Evolutionary conservation across 2,329 filamentous ascomycete genomes (phyloP).

Genomic region (Talaromyces atroroseus): DNA sequence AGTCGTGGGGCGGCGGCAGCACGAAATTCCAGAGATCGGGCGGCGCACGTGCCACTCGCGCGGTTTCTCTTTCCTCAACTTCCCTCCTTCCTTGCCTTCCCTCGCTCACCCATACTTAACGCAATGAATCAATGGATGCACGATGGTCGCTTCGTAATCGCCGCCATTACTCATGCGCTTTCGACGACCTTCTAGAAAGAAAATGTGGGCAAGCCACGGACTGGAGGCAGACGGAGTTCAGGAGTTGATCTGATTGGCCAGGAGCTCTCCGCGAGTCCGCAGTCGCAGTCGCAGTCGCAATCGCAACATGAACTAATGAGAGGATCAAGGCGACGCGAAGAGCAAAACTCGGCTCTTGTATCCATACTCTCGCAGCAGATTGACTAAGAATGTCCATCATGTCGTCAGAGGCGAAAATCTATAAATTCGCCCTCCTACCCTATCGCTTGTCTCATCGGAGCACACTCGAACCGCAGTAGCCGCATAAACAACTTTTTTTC

Average conservation of each 20-base stretch:
- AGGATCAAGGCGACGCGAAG: not conserved
- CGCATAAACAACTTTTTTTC: not conserved
- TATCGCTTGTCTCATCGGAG: not conserved
- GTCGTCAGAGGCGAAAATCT: not conserved
- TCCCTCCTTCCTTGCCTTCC: too few species aligned
- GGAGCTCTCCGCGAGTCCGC: not conserved
- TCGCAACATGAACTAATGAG: too few species aligned
- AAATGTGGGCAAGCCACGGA: not conserved
- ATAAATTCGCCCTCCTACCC: not conserved
- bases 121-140: too few species aligned
- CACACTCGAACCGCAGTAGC: not conserved
- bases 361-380: too few species aligned
- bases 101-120: too few species aligned
- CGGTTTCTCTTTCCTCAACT: too few species aligned
- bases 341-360: not conserved
- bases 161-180: too few species aligned
- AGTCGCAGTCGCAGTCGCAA: too few species aligned
- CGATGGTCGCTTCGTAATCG: too few species aligned
- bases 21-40: too few species aligned
- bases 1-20: too few species aligned
- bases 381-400: not conserved
- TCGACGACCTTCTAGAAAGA: too few species aligned
- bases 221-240: not conserved
- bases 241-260: conserved; percentile 1
- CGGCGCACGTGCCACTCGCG: not conserved